phyloP scores from a whole-genome alignment of 148 eudicot genomes.

The Bassia scoparia region DNA sequence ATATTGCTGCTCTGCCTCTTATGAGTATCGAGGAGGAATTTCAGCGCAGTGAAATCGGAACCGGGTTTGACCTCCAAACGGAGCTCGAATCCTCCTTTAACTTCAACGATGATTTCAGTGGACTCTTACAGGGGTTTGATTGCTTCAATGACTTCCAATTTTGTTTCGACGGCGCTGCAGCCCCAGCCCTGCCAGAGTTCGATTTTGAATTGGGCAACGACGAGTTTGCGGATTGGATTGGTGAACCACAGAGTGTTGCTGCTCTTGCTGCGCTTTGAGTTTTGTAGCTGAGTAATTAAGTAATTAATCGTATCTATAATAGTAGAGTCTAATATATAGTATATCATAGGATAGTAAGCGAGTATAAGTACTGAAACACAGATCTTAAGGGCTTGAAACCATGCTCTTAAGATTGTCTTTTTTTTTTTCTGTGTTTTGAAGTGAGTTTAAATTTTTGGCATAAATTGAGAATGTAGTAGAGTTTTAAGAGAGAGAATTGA shows the following conservation, averaged over 20 bases:
- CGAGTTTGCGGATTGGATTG: conserved; percentile 48
- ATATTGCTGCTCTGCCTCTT: conserved; percentile 18
- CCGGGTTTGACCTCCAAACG: conserved; percentile 46
- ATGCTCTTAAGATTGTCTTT: conserved; percentile 23
- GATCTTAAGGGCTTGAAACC: conserved; percentile 20
- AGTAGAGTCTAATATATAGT: conserved; percentile 9
- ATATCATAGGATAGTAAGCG: conserved; percentile 7
- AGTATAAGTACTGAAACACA: conserved; percentile 30
- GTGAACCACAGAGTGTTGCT: conserved; percentile 53
- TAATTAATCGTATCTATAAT: conserved; percentile 10
- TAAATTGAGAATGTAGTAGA: conserved; percentile 5
- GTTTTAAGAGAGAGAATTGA: conserved; percentile 8
- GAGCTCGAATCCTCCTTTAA: conserved; percentile 40
- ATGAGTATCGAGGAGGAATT: conserved; percentile 30
- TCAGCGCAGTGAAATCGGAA: conserved; percentile 30
- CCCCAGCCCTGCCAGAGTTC: conserved; percentile 51
- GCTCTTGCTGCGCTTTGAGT: conserved; percentile 66
- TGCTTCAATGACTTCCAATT: conserved; percentile 37
- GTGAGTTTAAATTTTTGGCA: conserved; percentile 22
- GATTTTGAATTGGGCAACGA: conserved; percentile 54
- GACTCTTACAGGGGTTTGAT: conserved; percentile 35
- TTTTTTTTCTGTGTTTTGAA: conserved; percentile 22
- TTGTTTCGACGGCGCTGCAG: conserved; percentile 34
- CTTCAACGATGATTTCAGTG: conserved; percentile 39
- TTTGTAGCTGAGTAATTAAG: conserved; percentile 62